These are phyloP conservation scores for Chloris gayana DNA, from an alignment of 176 grass and related monocot genomes.

Conservation along the genomic window DNA sequence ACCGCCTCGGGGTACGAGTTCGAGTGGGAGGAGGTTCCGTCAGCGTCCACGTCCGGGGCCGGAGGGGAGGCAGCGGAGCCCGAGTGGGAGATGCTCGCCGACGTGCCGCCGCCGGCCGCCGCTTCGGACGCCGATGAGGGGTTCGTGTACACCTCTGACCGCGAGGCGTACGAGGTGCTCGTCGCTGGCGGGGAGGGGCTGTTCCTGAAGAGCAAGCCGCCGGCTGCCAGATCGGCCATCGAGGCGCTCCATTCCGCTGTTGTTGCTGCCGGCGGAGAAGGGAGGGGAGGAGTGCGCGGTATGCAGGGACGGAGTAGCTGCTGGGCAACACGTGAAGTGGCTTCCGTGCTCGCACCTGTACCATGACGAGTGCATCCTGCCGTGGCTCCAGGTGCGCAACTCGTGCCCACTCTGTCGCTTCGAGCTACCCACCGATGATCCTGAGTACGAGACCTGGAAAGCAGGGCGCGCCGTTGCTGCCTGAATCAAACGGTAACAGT, in stretches of 20 bases:
- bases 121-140: constrained; percentile 52
- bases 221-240: constrained; percentile 53
- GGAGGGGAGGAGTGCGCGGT: constrained; percentile 66
- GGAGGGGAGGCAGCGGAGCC: constrained; percentile 27
- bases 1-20: constrained; percentile 51
- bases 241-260: constrained; percentile 58
- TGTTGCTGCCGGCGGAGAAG: constrained; percentile 41
- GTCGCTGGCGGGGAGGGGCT: constrained; percentile 62
- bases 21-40: constrained; percentile 78
- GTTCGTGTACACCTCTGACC: constrained; percentile 71
- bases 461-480: neutral
- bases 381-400: constrained; percentile 86
- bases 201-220: constrained; percentile 56
- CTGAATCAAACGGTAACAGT: constrained; percentile 27
- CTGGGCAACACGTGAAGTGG: constrained; percentile 59
- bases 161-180: constrained; percentile 56
- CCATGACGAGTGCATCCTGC: constrained; percentile 88
- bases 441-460: constrained; percentile 79
- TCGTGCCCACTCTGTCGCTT: constrained; percentile 94
- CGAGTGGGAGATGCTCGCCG: constrained; percentile 71
- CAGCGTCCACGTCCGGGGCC: constrained; percentile 25
- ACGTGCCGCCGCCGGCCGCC: constrained; percentile 29
- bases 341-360: constrained; percentile 84
- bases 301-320: constrained; percentile 65
- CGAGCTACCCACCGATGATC: constrained; percentile 85